Conservation (phyloP, 1,284 basidiomycete genomes). For the Abortiporus biennis region DNA sequence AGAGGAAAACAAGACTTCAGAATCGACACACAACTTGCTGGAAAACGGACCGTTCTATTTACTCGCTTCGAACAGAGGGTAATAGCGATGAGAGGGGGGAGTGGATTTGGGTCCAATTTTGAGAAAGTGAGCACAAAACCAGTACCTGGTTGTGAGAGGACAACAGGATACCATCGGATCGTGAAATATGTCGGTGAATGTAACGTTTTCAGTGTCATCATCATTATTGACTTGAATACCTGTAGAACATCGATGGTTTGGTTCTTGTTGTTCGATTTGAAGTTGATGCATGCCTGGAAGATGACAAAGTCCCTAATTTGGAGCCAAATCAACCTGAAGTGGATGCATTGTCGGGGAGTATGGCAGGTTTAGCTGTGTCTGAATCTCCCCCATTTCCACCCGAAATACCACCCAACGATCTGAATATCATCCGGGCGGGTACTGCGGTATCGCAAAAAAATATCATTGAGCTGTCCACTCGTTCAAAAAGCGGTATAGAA, state of each 20-base stretch:
- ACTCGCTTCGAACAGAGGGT: slow-evolving; percentile 41
- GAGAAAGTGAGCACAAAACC: slow-evolving; percentile 10
- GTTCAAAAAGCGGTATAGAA: slow-evolving; percentile 18
- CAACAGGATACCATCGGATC: slow-evolving; percentile 12
- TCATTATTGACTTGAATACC: too few relatives aligned
- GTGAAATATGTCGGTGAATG: slow-evolving; percentile 12
- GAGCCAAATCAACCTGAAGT: background rate
- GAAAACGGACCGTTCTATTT: slow-evolving; percentile 44
- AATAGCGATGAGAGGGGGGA: slow-evolving; percentile 16
- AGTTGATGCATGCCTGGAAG: slow-evolving; percentile 36
- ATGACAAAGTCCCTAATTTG: background rate
- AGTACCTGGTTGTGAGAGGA: slow-evolving; percentile 9
- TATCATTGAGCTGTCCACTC: slow-evolving; percentile 35
- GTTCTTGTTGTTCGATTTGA: slow-evolving; percentile 46
- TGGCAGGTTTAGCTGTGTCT: slow-evolving; percentile 6
- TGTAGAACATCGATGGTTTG: slow-evolving; percentile 40
- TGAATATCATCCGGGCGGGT: slow-evolving; percentile 13
- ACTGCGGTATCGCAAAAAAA: slow-evolving; percentile 26
- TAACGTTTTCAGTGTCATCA: too few relatives aligned
- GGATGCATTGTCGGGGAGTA: slow-evolving; percentile 7
- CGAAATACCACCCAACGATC: background rate
- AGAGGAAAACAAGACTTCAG: slow-evolving; percentile 28
- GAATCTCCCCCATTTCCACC: too few relatives aligned
- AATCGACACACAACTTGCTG: slow-evolving; percentile 51
- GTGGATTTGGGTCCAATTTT: slow-evolving; percentile 9